Conservation (phyloP, 306 rosid genomes). For the Arachis hypogaea region DNA sequence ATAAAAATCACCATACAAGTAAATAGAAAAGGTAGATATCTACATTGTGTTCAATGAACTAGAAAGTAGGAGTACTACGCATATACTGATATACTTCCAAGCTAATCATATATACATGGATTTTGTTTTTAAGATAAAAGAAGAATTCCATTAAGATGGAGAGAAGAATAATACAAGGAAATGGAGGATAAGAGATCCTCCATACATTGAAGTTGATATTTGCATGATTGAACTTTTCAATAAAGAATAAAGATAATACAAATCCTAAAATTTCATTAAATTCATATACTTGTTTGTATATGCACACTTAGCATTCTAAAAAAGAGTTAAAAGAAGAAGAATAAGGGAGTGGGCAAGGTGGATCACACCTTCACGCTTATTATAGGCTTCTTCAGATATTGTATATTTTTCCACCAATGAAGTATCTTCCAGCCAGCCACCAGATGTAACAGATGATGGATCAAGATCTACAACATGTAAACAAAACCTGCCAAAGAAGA, state of each 20-base stretch:
- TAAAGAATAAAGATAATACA: background rate
- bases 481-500: slow-evolving; percentile 58
- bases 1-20: too few species aligned
- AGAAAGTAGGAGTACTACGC: background rate
- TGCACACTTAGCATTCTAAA: background rate
- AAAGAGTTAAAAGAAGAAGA: background rate
- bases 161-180: too few species aligned
- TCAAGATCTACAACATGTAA: slow-evolving; percentile 82
- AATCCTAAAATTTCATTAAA: slow-evolving; percentile 31
- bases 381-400: slow-evolving; percentile 85
- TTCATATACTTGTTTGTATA: background rate
- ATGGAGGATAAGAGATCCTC: too few species aligned
- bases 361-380: slow-evolving; percentile 66
- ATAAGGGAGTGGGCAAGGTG: too few species aligned
- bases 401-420: slow-evolving; percentile 83
- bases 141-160: too few species aligned
- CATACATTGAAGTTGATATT: background rate
- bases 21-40: too few species aligned
- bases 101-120: background rate
- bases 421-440: slow-evolving; percentile 98
- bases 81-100: background rate
- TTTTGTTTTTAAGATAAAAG: background rate
- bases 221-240: background rate
- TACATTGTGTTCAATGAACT: too few species aligned
- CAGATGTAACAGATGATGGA: slow-evolving; percentile 85